These are phyloP conservation scores for Panaeolus cyanescens DNA, from an alignment of 768 basidiomycete genomes.

Conservation along the genomic window DNA sequence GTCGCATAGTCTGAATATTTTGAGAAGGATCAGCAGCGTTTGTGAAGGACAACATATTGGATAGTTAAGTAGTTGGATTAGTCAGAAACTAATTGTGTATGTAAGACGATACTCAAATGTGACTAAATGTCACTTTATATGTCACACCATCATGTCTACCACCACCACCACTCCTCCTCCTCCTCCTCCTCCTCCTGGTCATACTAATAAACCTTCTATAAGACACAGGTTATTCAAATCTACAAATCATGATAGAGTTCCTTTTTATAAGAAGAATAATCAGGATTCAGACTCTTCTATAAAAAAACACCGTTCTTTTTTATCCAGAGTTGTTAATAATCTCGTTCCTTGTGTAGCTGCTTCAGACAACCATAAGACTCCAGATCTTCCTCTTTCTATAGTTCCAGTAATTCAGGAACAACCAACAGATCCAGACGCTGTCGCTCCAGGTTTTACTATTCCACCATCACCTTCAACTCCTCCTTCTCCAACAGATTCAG, in stretches of 20 bases:
- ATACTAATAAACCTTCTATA: conserved; percentile 7
- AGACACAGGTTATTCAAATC: conserved; percentile 19
- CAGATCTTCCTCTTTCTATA: conserved; percentile 5
- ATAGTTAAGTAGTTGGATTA: conserved; percentile 34
- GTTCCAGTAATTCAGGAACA: not conserved
- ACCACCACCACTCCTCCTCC: conserved; percentile 11
- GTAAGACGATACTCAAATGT: conserved; percentile 23
- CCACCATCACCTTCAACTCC: conserved; percentile 25
- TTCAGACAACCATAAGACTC: conserved; percentile 32
- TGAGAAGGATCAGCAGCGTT: conserved; percentile 27
- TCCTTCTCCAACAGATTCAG: conserved; percentile 30
- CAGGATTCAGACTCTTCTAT: conserved; percentile 36
- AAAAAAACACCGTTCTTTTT: conserved; percentile 50
- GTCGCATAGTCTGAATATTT: conserved; percentile 50
- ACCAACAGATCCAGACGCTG: conserved; percentile 23
- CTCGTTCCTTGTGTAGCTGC: conserved; percentile 70
- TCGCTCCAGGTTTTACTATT: conserved; percentile 29
- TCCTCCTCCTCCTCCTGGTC: conserved; percentile 12
- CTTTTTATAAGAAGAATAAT: conserved; percentile 45
- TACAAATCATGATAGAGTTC: conserved; percentile 36
- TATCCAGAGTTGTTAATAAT: conserved; percentile 63
- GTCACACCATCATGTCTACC: conserved; percentile 12
- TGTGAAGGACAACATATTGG: conserved; percentile 40
- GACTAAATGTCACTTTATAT: conserved; percentile 9
- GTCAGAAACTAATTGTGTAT: conserved; percentile 47